Evolutionary conservation across 345 rosid genomes (phyloP).

Genomic region (Corymbia maculata): DNA sequence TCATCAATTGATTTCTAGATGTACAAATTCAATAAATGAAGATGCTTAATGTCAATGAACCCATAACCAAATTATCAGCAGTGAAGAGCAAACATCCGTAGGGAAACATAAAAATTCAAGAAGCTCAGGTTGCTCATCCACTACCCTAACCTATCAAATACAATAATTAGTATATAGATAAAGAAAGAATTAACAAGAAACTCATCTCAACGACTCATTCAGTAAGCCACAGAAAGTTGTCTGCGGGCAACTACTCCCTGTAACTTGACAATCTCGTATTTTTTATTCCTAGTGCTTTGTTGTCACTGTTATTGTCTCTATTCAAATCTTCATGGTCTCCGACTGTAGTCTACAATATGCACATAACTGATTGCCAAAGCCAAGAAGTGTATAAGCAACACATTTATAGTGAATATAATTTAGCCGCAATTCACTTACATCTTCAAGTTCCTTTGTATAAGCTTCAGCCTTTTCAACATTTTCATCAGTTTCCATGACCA

Average conservation of each 20-base stretch:
- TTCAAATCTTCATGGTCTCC: background rate
- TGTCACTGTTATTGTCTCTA: background rate
- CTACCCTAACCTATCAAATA: background rate
- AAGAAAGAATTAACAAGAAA: background rate
- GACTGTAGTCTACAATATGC: background rate
- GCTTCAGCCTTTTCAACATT: slow-evolving; percentile 72
- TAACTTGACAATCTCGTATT: background rate
- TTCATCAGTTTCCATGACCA: slow-evolving; percentile 31
- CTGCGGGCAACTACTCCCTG: background rate
- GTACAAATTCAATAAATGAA: background rate
- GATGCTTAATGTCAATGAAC: background rate
- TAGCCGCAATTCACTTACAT: slow-evolving; percentile 30
- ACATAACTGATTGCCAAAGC: background rate
- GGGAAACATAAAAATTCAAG: background rate
- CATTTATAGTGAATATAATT: background rate
- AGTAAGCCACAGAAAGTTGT: background rate
- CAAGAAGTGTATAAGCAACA: background rate
- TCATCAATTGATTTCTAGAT: background rate
- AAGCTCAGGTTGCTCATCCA: background rate
- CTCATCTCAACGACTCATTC: background rate
- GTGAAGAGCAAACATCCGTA: background rate
- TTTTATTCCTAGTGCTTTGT: background rate
- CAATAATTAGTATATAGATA: background rate
- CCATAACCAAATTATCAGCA: background rate
- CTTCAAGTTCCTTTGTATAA: slow-evolving; percentile 70